A percentile compares a stretch with the other conserved stretches of the same genome.
These are phyloP conservation scores for Wickerhamomyces sp. DNA, from an alignment of 1,139 yeast species.

Conservation along the genomic window DNA sequence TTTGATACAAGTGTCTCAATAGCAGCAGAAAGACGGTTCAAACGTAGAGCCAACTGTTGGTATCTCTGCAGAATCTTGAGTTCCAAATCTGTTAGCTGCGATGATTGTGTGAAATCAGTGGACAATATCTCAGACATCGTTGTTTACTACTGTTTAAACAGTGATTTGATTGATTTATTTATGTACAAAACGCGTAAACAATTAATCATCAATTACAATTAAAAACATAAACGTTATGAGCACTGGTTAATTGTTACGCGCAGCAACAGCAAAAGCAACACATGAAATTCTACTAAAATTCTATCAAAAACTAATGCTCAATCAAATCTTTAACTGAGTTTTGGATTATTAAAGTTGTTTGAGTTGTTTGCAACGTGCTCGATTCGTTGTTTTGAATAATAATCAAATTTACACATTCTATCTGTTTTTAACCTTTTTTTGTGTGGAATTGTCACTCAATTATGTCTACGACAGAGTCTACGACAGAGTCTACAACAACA, in stretches of 20 bases:
- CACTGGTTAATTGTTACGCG: too few relatives aligned
- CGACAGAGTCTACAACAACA: neutral
- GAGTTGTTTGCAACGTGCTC: too few relatives aligned
- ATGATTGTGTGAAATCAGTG: conserved; percentile 30
- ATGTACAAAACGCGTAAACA: neutral
- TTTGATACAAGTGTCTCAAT: conserved; percentile 15
- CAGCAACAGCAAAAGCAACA: too few relatives aligned
- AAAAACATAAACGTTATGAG: too few relatives aligned
- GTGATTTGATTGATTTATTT: neutral
- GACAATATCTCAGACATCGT: conserved; percentile 13
- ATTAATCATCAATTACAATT: neutral
- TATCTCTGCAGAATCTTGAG: conserved; percentile 42
- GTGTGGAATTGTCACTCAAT: neutral
- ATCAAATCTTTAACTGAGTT: too few relatives aligned
- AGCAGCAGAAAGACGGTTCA: conserved; percentile 24
- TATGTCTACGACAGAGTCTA: neutral
- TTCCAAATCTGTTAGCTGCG: conserved; percentile 36
- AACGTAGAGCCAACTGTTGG: conserved; percentile 41
- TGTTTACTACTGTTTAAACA: neutral
- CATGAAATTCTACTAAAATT: too few relatives aligned
- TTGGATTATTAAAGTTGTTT: too few relatives aligned
- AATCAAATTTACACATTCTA: too few relatives aligned
- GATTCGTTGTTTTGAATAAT: too few relatives aligned
- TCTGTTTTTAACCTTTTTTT: neutral
- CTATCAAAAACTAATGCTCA: too few relatives aligned